Evolutionary conservation across 2,329 filamentous ascomycete genomes (phyloP).

Genomic region (Diaporthe vaccinii): DNA sequence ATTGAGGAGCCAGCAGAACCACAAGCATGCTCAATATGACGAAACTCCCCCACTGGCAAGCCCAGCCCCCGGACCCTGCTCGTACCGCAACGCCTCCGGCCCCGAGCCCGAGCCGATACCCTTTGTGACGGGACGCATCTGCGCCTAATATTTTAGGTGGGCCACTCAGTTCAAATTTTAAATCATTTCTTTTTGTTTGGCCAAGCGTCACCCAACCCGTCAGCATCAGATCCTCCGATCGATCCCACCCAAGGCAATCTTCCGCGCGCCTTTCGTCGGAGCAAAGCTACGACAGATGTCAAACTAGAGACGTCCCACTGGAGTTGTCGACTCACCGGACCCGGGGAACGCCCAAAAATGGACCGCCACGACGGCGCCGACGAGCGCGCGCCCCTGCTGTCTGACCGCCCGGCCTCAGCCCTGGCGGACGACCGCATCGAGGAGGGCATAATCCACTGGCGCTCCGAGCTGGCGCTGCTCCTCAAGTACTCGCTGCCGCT

Average conservation of each 20-base stretch:
- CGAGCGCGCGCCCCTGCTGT: constrained; percentile 35
- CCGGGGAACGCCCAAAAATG: not conserved
- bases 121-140: not conserved
- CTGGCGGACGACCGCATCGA: not conserved
- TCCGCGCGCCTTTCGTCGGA: not conserved
- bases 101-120: not conserved
- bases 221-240: not conserved
- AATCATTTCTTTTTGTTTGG: not conserved
- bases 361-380: constrained; percentile 23
- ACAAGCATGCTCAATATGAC: not conserved
- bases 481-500: constrained; percentile 60
- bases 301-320: not conserved
- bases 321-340: not conserved
- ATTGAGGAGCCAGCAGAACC: not conserved
- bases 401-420: constrained; percentile 8
- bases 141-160: constrained; percentile 27
- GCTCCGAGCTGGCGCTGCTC: constrained; percentile 41
- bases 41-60: not conserved
- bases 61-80: not conserved
- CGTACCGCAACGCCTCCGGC: constrained; percentile 5
- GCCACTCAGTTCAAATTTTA: not conserved
- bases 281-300: constrained; percentile 8
- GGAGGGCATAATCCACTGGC: constrained; percentile 7
- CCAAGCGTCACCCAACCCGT: not conserved
- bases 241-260: not conserved